Conservation (phyloP, 2,329 filamentous ascomycete species). For the Oidium heveae region DNA sequence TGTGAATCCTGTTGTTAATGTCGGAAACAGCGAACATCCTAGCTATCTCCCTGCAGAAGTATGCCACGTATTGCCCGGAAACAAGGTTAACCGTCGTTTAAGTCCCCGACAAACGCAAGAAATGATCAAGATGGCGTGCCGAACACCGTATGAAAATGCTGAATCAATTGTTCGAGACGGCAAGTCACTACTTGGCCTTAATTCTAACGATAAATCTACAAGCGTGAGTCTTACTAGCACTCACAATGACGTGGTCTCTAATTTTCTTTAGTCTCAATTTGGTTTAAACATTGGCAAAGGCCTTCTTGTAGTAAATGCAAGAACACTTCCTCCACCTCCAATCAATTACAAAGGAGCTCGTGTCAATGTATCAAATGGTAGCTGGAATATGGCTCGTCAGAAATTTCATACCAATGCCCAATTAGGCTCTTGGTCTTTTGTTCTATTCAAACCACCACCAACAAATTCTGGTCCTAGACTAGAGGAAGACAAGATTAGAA, state of each 20-base stretch:
- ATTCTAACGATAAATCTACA: slow-evolving; percentile 16
- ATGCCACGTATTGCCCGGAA: slow-evolving; percentile 34
- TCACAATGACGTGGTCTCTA: neutral
- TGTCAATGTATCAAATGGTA: slow-evolving; percentile 18
- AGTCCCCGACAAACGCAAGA: slow-evolving; percentile 28
- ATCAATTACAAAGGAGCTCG: slow-evolving; percentile 27
- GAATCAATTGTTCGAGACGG: slow-evolving; percentile 32
- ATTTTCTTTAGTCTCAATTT: slow-evolving; percentile 2
- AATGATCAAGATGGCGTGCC: slow-evolving; percentile 50
- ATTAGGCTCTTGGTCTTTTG: slow-evolving; percentile 22
- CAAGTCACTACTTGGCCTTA: slow-evolving; percentile 27
- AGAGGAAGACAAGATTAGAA: neutral
- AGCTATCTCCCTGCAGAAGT: slow-evolving; percentile 39
- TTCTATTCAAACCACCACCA: slow-evolving; percentile 2
- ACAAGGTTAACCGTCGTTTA: slow-evolving; percentile 33
- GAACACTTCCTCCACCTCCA: slow-evolving; percentile 34
- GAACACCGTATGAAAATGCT: slow-evolving; percentile 37
- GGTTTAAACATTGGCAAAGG: slow-evolving; percentile 12
- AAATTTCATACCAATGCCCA: slow-evolving; percentile 25
- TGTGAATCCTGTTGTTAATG: slow-evolving; percentile 34
- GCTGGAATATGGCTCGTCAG: slow-evolving; percentile 39
- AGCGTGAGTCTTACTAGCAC: slow-evolving; percentile 2
- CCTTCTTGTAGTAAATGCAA: slow-evolving; percentile 52
- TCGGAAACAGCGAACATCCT: slow-evolving; percentile 28
- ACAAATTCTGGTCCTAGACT: neutral